Evolutionary conservation across 495 filamentous ascomycete genomes (phyloP), one percentile per base, ranked within the genome.

Genomic region (Sordaria brevicollis): DNA sequence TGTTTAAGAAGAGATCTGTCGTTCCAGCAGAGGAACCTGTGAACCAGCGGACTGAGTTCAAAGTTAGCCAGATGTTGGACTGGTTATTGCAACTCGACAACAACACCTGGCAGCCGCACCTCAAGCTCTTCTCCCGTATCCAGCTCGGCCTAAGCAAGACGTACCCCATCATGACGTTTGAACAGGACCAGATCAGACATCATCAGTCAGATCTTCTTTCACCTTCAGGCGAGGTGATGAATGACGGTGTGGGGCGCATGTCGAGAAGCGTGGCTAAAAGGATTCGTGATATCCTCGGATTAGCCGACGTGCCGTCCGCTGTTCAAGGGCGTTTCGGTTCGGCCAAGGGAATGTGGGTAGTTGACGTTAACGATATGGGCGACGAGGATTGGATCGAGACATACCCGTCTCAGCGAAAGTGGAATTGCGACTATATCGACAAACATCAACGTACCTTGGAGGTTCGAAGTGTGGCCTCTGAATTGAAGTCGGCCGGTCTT

Each of bases 291-390:
- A 73, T 75, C 2, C 82, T 94, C 36, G 86, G 87, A 0, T 82
- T 93, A 6, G 73, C 81, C 4, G 82, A 84, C 43, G 84, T 89
- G 0, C 93, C 94, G 0, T 90, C 89, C 68, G 87, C 84, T 7
- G 90, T 96, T 67, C 94, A 97, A 79, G 94, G 84, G 11, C 84
- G 94, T 43, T 88, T 98, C 71, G 91, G 89, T 3, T 89, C 91
- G 6, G 92, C 92, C 1, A 97, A 98, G 78, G 95, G 95, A 3
- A 80, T 97, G 43, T 97, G 94, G 94, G 87, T 94, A 79, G 83
- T 94, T 17, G 88, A 90, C 72, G 82, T 82, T 9, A 81, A 69
- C 7, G 81, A 85, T 70, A 76, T 76, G 4, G 72, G 68, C 8
- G 75, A 78, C 36, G 76, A 82, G 0, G 80, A 84, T 9, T 96